These are phyloP conservation scores for Malassezia yamatoensis DNA, from an alignment of 1,284 basidiomycete genomes.

Conservation along the genomic window DNA sequence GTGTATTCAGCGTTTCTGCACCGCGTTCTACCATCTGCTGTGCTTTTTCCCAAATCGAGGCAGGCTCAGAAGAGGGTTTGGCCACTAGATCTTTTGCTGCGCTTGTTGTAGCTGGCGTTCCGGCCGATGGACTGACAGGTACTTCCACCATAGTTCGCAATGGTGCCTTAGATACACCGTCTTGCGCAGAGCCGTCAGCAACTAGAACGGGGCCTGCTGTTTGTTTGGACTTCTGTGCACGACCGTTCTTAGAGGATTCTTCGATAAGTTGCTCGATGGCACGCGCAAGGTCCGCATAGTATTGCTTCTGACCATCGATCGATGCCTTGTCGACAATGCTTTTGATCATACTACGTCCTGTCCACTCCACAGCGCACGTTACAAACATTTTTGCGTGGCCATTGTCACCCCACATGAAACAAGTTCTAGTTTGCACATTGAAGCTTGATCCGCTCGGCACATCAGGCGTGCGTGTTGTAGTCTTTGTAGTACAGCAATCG, in stretches of 20 bases:
- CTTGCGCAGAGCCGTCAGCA: neutral
- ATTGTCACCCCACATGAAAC: slow-evolving; percentile 80
- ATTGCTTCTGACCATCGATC: slow-evolving; percentile 86
- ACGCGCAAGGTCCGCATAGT: slow-evolving; percentile 71
- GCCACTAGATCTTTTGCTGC: neutral
- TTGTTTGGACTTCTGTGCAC: neutral
- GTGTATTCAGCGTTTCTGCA: neutral
- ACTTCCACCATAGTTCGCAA: neutral
- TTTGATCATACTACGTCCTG: slow-evolving; percentile 88
- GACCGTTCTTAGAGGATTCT: too few relatives aligned
- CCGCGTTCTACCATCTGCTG: neutral
- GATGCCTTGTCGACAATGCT: slow-evolving; percentile 85
- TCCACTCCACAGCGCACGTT: slow-evolving; percentile 90
- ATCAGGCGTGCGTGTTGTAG: slow-evolving; percentile 85
- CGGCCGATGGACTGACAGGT: neutral
- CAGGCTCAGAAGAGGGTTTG: neutral
- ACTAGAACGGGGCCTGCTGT: neutral
- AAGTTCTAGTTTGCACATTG: slow-evolving; percentile 82
- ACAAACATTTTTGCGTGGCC: slow-evolving; percentile 70
- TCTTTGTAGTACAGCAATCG: slow-evolving; percentile 69
- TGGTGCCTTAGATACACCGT: neutral
- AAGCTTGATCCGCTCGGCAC: slow-evolving; percentile 88
- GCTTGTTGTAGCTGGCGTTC: neutral
- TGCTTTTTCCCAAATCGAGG: slow-evolving; percentile 21
- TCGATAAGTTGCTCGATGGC: slow-evolving; percentile 53